Base-by-base conservation (phyloP, 371 early-diverging fungal species). In the Rhizomucor pusillus region DNA sequence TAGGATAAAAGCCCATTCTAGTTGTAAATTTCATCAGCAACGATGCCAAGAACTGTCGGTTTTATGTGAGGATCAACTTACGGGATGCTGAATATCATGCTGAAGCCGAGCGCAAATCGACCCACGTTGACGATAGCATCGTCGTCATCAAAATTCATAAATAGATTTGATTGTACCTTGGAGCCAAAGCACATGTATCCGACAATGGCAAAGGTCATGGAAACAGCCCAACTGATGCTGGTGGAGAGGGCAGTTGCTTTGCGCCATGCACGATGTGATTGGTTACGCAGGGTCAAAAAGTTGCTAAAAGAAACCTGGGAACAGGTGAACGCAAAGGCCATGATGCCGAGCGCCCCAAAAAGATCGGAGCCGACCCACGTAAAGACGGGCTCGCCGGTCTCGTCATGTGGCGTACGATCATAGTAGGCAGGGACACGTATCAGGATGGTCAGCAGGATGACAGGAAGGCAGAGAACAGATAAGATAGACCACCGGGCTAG, bases 151-250 rank as follows among this genome's bases (percentile, higher is more conserved):
- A 84, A 84, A 24, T 71, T 79, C 54, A 76, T 74, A 50, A 84
- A 81, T 37, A 84, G 62, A 41, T 81, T 84, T 36, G 79, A 73
- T 46, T 69, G 47, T 7, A 79, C 78, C 45, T 81, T 75, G 29
- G 67, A 52, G 23, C 84, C 81, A 57, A 84, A 84, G 20, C 71
- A 63, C 10, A 82, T 44, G 50, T 79, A 84, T 7, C 84, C 84
- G 48, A 80, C 63, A 37, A 77, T 59, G 13, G 80, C 84, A 69
- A 84, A 80, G 12, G 67, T 57, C 43, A 84, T 75, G 1, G 84
- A 82, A 25, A 80, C 66, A 1, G 62, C 13, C 84, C 81, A 80
- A 23, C 80, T 77, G 13, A 72, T 44, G 10, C 48, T 47, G 3
- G 80, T 76, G 0, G 84, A 72, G 1, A 79, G 41, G n/a, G 56